Evolutionary conservation across 2,329 filamentous ascomycete genomes (phyloP), one percentile per base, ranked within the genome.

Genomic region (Akanthomyces uredinophilus): DNA sequence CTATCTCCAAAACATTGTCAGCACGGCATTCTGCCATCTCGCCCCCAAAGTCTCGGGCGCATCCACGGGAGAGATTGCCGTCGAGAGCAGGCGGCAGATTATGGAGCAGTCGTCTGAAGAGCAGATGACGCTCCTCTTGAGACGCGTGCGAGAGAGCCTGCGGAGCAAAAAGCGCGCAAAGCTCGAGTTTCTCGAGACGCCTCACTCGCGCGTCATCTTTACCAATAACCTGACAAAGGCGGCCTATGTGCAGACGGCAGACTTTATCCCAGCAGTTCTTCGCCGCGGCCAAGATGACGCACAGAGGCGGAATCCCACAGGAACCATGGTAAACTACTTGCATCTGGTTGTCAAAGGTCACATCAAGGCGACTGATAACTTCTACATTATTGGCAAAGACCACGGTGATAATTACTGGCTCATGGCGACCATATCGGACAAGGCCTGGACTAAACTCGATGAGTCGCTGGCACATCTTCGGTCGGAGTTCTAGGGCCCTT

Each of bases 201-300:
- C 47, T 24, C 37, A 44, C n/a, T 44, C 57, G 24, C 57, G 57
- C 13, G 35, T 52, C 11, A 44, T 60, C 4, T 35, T 60, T 4
- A 60, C 39, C 3, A 60, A 60, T 14, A 60, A 60, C 18, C n/a
- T 60, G 27, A 54, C 50, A 13, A 60, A 53, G 22, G 49, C 58
- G 18, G 20, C 37, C 8, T 60, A 46, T 39, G 22, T 60, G 20
- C 49, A 60, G 29, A 44, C 51, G 20, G 39, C 49, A 10, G 58
- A 60, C 22, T 60, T 60, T 20, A 22, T 49, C 16, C n/a, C 58
- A 11, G 58, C 58, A 2, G 58, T 60, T 14, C 37, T 60, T 1
- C 47, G 49, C 3, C 49, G 37, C 18, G 58, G 58, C 18, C 49
- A 53, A 16, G 39, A 53, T 5, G 58, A 39, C 39, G 58, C 14